Evolutionary conservation across 345 rosid species (phyloP).

Genomic region (Lumnitzera racemosa): DNA sequence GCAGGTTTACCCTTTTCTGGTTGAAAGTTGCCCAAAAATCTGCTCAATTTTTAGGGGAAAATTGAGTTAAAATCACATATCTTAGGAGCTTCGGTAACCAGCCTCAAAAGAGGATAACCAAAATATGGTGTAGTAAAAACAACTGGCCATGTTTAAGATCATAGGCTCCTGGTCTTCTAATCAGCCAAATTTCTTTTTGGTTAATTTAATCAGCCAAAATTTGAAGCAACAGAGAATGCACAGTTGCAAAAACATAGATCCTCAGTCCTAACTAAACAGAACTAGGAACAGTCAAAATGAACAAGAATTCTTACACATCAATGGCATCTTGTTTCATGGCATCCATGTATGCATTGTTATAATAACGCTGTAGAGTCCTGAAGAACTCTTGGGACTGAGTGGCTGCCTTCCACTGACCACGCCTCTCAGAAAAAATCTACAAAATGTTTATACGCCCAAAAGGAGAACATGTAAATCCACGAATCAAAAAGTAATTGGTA

Average conservation of each 20-base stretch:
- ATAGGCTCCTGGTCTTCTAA: too few species aligned
- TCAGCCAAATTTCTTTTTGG: too few species aligned
- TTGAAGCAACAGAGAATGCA: too few species aligned
- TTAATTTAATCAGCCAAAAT: too few species aligned
- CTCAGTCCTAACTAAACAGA: neutral
- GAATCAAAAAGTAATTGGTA: too few species aligned
- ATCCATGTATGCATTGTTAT: constrained; percentile 95
- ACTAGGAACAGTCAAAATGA: constrained; percentile 5
- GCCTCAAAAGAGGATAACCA: too few species aligned
- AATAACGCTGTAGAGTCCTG: constrained; percentile 90
- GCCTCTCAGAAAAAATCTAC: constrained; percentile 84
- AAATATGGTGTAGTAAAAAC: too few species aligned
- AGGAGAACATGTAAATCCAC: too few species aligned
- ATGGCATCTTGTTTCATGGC: constrained; percentile 91
- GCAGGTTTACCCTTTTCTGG: constrained; percentile 70
- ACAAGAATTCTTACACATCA: constrained; percentile 51
- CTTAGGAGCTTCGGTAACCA: too few species aligned
- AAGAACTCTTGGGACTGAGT: constrained; percentile 98
- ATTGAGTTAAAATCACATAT: too few species aligned
- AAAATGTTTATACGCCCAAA: constrained; percentile 5
- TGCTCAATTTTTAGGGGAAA: constrained; percentile 20
- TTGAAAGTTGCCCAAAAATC: constrained; percentile 90
- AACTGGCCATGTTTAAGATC: too few species aligned
- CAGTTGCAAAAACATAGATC: neutral
- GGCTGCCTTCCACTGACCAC: constrained; percentile 99